A percentile compares a stretch with the other conserved stretches of the same genome.
phyloP scores from a whole-genome alignment of 805 yeast genomes.

The Wickerhamiella kazuoi region DNA sequence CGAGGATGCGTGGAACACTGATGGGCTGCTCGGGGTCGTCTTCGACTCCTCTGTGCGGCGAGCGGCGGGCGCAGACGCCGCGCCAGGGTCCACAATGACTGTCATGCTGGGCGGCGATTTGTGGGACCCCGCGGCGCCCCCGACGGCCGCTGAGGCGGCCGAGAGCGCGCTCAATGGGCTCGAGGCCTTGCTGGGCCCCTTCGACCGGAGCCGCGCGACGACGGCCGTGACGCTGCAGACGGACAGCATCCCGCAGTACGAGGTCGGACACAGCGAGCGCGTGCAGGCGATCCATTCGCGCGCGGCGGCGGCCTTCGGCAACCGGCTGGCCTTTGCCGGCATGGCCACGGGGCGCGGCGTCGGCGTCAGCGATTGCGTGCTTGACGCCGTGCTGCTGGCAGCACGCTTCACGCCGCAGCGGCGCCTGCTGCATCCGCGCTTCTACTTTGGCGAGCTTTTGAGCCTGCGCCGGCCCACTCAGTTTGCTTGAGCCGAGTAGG shows the following conservation, averaged over 20 bases:
- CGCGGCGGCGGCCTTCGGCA: conserved; percentile 23
- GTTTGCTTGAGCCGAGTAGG: conserved; percentile 5
- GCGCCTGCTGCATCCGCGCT: conserved; percentile 17
- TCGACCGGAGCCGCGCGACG: conserved; percentile 17
- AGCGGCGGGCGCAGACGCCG: conserved; percentile 24
- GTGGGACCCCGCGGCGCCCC: conserved; percentile 23
- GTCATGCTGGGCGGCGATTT: conserved; percentile 82
- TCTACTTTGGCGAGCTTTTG: conserved; percentile 17
- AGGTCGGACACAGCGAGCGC: conserved; percentile 44
- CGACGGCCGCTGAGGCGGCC: conserved; percentile 15
- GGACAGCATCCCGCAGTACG: conserved; percentile 64
- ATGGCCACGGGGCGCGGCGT: conserved; percentile 65
- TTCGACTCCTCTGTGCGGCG: conserved; percentile 76
- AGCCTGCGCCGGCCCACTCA: conserved; percentile 13
- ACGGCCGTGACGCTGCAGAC: conserved; percentile 27
- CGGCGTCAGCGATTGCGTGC: conserved; percentile 78
- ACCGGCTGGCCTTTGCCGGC: conserved; percentile 48
- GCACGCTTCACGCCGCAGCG: conserved; percentile 19
- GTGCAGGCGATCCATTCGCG: conserved; percentile 22
- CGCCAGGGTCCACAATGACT: conserved; percentile 51
- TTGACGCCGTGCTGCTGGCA: conserved; percentile 45
- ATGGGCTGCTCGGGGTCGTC: conserved; percentile 62
- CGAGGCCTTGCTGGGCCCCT: conserved; percentile 22
- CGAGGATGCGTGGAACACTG: conserved; percentile 29
- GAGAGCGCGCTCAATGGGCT: conserved; percentile 25